Percentiles rank a stretch among this genome's conserved stretches.
Conservation (phyloP, 164 flowering plant genomes). For the Warburgia ugandensis region DNA sequence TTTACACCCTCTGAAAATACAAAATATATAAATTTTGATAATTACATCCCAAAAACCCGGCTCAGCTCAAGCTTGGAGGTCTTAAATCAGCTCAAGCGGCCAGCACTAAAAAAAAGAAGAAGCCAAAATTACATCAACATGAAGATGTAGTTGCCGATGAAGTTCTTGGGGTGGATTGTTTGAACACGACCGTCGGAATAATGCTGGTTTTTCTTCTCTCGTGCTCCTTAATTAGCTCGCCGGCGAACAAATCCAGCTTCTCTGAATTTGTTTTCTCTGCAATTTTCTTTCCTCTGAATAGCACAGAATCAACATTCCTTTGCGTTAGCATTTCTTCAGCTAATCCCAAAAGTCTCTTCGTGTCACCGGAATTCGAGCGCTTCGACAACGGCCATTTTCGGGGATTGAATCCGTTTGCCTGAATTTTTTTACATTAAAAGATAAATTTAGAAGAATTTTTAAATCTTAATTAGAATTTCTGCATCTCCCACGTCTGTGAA, state of each 20-base stretch:
- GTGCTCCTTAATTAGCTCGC: constrained; percentile 46
- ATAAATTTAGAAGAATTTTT: background rate
- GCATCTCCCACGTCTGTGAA: background rate
- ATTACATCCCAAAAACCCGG: background rate
- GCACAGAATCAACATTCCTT: constrained; percentile 45
- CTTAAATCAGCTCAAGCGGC: background rate
- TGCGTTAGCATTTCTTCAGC: constrained; percentile 44
- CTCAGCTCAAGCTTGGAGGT: constrained; percentile 4
- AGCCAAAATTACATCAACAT: background rate
- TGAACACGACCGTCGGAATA: constrained; percentile 44
- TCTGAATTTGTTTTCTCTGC: constrained; percentile 36
- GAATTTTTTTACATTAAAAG: background rate
- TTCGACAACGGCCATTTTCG: background rate
- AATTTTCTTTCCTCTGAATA: constrained; percentile 53
- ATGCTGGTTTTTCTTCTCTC: constrained; percentile 44
- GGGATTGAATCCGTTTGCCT: constrained; percentile 21
- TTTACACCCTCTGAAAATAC: background rate
- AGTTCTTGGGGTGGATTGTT: constrained; percentile 42
- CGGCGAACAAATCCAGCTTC: constrained; percentile 34
- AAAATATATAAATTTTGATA: background rate
- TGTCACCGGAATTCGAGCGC: background rate
- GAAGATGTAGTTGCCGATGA: constrained; percentile 27
- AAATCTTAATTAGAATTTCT: background rate
- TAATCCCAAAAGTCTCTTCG: constrained; percentile 2
- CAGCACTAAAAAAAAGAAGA: background rate